phyloP scores from a whole-genome alignment of 306 rosid species.

The Vigna angularis region DNA sequence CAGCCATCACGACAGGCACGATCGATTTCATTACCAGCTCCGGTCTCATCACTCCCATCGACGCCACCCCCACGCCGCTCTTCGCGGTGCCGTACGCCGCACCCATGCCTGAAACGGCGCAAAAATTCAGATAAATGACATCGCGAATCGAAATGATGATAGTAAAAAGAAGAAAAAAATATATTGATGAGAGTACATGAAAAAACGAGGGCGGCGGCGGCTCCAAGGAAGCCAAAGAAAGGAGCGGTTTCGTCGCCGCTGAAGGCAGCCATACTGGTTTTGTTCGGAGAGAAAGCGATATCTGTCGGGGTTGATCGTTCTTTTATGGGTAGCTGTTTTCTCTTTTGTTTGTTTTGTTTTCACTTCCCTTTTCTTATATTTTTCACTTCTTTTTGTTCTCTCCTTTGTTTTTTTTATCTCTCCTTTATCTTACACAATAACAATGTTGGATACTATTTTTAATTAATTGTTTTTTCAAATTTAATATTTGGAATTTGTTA shows the following conservation, averaged over 20 bases:
- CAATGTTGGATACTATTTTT: too few relatives aligned
- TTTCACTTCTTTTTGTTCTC: background rate
- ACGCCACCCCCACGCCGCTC: constrained; percentile 57
- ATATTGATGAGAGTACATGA: constrained; percentile 42
- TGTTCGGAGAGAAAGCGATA: background rate
- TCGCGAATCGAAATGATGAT: background rate
- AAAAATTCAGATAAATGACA: background rate
- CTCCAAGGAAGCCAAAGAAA: constrained; percentile 79
- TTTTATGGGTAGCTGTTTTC: background rate
- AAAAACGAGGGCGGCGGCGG: constrained; percentile 77
- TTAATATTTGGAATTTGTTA: background rate
- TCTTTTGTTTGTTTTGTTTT: background rate
- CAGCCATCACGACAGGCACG: constrained; percentile 83
- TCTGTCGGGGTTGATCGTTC: constrained; percentile 12
- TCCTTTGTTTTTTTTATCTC: background rate
- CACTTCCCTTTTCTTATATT: background rate
- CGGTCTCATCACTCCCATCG: constrained; percentile 85
- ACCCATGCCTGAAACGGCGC: constrained; percentile 60
- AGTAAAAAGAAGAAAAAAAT: too few relatives aligned
- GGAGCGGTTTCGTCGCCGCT: constrained; percentile 83
- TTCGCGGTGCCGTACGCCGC: constrained; percentile 62
- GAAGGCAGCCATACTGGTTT: constrained; percentile 50
- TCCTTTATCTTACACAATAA: background rate
- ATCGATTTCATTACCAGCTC: constrained; percentile 81
- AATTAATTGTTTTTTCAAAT: background rate